These are phyloP conservation scores for Glaciozyma antarctica DNA, from an alignment of 768 basidiomycete genomes.

Conservation along the genomic window DNA sequence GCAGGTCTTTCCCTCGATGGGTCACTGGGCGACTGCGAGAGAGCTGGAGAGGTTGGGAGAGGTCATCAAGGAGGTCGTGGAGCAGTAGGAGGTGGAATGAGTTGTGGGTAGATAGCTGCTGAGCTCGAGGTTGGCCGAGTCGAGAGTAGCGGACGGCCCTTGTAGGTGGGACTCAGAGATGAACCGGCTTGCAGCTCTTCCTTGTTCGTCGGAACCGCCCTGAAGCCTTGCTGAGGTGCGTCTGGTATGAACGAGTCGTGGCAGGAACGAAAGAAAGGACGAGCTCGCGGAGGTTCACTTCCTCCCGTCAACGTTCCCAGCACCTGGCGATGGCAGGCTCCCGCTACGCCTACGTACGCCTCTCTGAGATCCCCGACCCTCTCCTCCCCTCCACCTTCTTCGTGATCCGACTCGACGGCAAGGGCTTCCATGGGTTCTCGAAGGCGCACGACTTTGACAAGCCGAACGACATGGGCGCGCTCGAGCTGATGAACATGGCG, in stretches of 20 bases:
- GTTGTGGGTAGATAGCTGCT: no score
- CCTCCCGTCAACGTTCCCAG: background rate
- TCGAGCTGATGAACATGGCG: conserved; percentile 84
- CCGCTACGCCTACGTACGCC: conserved; percentile 81
- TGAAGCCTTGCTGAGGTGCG: no score
- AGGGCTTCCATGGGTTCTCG: conserved; percentile 87
- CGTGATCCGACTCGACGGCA: conserved; percentile 80
- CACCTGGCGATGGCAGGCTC: conserved; percentile 71
- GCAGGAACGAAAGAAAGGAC: no score
- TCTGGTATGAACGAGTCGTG: no score
- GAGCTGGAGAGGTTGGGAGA: background rate
- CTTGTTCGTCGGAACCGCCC: no score
- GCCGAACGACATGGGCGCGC: conserved; percentile 80
- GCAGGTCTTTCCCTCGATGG: background rate
- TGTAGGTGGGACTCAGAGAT: no score
- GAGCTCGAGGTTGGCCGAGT: no score
- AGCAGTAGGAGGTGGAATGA: no score
- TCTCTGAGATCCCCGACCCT: conserved; percentile 78
- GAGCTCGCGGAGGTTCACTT: background rate
- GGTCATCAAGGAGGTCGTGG: background rate
- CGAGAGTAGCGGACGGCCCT: no score
- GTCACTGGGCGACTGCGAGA: background rate
- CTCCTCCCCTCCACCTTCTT: conserved; percentile 75
- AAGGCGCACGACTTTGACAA: conserved; percentile 72
- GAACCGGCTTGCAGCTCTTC: no score